A percentile compares a stretch with the other conserved stretches of the same genome.
phyloP scores from a whole-genome alignment of 2,329 filamentous ascomycete species.

The Aspergillus eucalypticola region DNA sequence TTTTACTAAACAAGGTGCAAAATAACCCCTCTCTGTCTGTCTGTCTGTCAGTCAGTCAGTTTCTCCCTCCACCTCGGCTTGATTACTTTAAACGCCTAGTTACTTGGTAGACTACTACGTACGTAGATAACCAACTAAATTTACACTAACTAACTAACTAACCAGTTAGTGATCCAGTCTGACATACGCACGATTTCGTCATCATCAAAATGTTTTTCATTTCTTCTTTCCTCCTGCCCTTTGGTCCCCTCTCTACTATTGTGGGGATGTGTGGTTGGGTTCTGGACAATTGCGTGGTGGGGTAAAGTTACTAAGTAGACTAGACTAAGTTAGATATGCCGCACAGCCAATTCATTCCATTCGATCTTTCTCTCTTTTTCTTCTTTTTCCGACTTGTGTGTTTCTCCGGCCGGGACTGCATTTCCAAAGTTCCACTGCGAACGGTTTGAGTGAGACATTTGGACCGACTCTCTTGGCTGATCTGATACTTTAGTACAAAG shows the following conservation, averaged over 20 bases:
- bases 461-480: background rate
- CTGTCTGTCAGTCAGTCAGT: too few relatives aligned
- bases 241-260: background rate
- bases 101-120: too few relatives aligned
- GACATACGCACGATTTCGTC: background rate
- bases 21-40: too few relatives aligned
- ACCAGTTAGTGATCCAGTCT: background rate
- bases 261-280: background rate
- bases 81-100: too few relatives aligned
- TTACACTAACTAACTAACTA: too few relatives aligned
- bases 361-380: background rate
- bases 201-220: background rate
- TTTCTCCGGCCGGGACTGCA: too few relatives aligned
- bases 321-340: background rate
- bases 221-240: background rate
- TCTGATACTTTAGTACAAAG: background rate
- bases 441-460: too few relatives aligned
- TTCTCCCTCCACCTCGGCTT: too few relatives aligned
- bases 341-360: too few relatives aligned
- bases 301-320: background rate
- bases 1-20: too few relatives aligned
- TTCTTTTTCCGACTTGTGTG: background rate
- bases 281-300: background rate
- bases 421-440: too few relatives aligned
- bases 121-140: too few relatives aligned